Percentiles rank a stretch among this genome's conserved stretches.
These are phyloP conservation scores for Daldinia concentrica DNA, from an alignment of 495 filamentous ascomycete genomes.

Conservation along the genomic window DNA sequence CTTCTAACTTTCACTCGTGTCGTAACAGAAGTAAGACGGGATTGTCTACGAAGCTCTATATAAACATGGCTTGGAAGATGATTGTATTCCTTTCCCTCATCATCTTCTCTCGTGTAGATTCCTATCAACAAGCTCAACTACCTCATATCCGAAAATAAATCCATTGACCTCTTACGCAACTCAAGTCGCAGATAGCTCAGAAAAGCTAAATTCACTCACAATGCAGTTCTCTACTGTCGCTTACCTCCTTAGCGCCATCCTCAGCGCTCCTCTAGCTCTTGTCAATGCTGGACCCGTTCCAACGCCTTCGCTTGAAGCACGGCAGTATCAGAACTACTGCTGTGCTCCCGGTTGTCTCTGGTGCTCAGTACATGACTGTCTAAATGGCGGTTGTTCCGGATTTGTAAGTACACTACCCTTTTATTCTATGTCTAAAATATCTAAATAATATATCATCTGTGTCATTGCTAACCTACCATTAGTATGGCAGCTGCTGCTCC, in stretches of 20 bases:
- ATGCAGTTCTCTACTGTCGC: background rate
- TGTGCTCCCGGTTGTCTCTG: constrained; percentile 2
- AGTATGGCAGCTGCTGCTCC: background rate
- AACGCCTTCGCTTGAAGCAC: background rate
- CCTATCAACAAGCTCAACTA: background rate
- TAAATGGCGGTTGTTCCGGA: background rate
- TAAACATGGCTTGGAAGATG: background rate
- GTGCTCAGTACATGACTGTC: background rate
- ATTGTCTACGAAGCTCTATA: background rate
- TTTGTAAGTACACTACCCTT: background rate
- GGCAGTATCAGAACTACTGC: constrained; percentile 6
- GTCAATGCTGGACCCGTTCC: background rate
- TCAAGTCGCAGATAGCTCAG: background rate
- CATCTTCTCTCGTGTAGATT: background rate
- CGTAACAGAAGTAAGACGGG: background rate
- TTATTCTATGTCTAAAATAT: background rate
- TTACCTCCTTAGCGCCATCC: background rate
- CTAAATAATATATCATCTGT: background rate
- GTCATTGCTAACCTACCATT: constrained; percentile 4
- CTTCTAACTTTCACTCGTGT: background rate
- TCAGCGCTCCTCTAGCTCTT: background rate
- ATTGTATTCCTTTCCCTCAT: background rate
- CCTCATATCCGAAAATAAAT: background rate
- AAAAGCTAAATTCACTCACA: background rate
- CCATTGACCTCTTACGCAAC: background rate